Conservation (phyloP, 495 filamentous ascomycete species). For the Monascus purpureus region DNA sequence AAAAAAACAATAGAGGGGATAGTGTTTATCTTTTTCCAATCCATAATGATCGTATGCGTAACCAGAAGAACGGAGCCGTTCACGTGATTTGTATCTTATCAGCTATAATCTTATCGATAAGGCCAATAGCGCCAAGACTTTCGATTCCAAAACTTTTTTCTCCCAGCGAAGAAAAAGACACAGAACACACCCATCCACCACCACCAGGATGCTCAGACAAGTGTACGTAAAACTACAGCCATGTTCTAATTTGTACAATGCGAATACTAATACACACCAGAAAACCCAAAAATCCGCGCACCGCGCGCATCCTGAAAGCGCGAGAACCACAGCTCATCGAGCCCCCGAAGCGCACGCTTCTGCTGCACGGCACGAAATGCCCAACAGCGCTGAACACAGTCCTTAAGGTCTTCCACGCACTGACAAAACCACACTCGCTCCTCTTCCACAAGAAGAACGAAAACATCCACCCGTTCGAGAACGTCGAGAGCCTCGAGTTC, state of each 20-base stretch:
- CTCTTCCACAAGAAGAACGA: conserved; percentile 93
- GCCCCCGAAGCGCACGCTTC: conserved; percentile 72
- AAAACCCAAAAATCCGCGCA: conserved; percentile 87
- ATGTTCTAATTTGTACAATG: background rate
- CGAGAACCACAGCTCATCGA: conserved; percentile 77
- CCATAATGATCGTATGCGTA: too few relatives aligned
- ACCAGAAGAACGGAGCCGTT: too few relatives aligned
- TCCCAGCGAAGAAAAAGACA: background rate
- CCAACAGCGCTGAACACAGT: conserved; percentile 66
- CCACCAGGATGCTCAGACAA: conserved; percentile 30
- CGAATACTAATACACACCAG: conserved; percentile 22
- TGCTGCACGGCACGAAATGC: conserved; percentile 72
- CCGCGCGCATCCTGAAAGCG: conserved; percentile 83
- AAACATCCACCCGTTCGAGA: conserved; percentile 82
- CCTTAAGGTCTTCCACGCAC: conserved; percentile 63
- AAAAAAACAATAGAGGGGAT: too few relatives aligned
- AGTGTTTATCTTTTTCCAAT: too few relatives aligned
- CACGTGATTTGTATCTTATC: too few relatives aligned
- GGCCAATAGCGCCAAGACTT: conserved; percentile 1
- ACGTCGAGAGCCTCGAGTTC: conserved; percentile 73
- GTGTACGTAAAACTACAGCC: conserved; percentile 22
- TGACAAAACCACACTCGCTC: conserved; percentile 65
- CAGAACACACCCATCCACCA: background rate
- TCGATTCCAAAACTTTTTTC: conserved; percentile 1
- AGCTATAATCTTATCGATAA: conserved; percentile 2